Evolutionary conservation across 2,329 filamentous ascomycete genomes (phyloP).

Genomic region (Neonectria neomacrospora): DNA sequence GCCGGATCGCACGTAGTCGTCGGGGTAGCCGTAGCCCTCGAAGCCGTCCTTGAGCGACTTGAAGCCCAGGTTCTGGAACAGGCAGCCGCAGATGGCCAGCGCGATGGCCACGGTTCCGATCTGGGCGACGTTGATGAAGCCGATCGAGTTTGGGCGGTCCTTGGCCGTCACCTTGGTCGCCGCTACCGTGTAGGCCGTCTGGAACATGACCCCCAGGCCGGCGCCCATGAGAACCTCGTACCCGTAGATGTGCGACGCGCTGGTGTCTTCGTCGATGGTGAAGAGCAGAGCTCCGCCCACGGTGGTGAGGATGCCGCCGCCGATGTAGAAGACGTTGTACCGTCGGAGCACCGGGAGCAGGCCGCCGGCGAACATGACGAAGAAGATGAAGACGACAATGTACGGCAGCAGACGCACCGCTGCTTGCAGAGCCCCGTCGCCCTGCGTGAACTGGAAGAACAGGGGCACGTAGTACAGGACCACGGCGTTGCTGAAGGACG

Average conservation of each 20-base stretch:
- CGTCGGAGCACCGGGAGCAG: slow-evolving; percentile 51
- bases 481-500: slow-evolving; percentile 51
- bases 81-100: slow-evolving; percentile 2
- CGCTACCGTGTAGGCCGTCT: slow-evolving; percentile 44
- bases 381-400: slow-evolving; percentile 42
- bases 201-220: slow-evolving; percentile 47
- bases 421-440: slow-evolving; percentile 53
- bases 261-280: slow-evolving; percentile 38
- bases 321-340: slow-evolving; percentile 51
- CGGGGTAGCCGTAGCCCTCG: not conserved
- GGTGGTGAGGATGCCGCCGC: slow-evolving; percentile 42
- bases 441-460: slow-evolving; percentile 63
- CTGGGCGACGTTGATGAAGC: slow-evolving; percentile 48
- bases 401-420: slow-evolving; percentile 57
- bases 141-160: slow-evolving; percentile 41
- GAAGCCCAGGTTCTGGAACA: slow-evolving; percentile 24
- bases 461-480: slow-evolving; percentile 64
- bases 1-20: not conserved
- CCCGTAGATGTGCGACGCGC: slow-evolving; percentile 45
- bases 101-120: slow-evolving; percentile 32
- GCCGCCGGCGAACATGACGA: slow-evolving; percentile 50
- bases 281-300: slow-evolving; percentile 40
- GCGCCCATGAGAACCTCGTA: slow-evolving; percentile 47
- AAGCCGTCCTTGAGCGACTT: slow-evolving; percentile 4
- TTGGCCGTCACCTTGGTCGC: slow-evolving; percentile 39